Percentiles rank a stretch among this genome's conserved stretches.
Conservation (phyloP, 345 rosid genomes). For the Populus tremula region DNA sequence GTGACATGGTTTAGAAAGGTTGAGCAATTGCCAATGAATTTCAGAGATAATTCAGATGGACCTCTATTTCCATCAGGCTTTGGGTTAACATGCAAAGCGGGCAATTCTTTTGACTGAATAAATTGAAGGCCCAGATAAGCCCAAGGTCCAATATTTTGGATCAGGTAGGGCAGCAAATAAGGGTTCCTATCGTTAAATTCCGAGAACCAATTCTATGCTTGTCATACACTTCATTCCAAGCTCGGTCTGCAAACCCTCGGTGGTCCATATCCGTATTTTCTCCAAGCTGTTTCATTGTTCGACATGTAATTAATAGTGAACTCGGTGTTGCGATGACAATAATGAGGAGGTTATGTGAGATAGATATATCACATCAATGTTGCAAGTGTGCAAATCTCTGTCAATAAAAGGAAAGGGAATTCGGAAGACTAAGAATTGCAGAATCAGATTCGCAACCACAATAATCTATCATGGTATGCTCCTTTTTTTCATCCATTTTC, state of each 20-base stretch:
- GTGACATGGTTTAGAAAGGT: conserved; percentile 65
- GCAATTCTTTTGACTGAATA: conserved; percentile 10
- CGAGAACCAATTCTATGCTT: background rate
- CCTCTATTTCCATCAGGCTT: conserved; percentile 72
- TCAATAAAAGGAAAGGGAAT: background rate
- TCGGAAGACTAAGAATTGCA: conserved; percentile 8
- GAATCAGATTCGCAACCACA: conserved; percentile 25
- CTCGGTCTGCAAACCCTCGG: background rate
- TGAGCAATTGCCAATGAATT: conserved; percentile 50
- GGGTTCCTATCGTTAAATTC: background rate
- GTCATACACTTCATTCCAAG: background rate
- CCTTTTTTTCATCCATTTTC: conserved; percentile 19
- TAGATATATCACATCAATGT: background rate
- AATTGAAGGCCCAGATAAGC: conserved; percentile 13
- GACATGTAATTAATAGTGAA: background rate
- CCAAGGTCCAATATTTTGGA: background rate
- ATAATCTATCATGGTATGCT: conserved; percentile 16
- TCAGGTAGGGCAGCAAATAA: background rate
- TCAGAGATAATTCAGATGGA: conserved; percentile 43
- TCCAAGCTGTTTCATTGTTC: background rate
- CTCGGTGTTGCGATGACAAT: background rate
- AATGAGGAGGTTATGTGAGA: background rate
- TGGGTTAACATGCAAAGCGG: conserved; percentile 37
- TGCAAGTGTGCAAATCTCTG: background rate
- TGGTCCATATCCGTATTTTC: background rate